Conservation (phyloP, 1,284 basidiomycete genomes). For the Cerrena zonata region DNA sequence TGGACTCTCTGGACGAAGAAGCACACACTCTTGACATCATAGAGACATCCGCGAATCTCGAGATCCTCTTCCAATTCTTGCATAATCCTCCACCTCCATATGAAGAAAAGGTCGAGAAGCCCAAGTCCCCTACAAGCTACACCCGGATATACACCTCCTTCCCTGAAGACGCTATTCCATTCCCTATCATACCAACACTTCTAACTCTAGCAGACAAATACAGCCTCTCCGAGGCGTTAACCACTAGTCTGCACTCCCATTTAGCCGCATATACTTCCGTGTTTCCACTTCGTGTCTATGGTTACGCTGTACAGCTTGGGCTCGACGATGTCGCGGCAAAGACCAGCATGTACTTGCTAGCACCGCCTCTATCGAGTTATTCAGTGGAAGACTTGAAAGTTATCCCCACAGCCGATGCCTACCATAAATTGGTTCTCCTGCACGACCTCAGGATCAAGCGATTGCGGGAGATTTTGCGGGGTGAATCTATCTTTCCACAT, state of each 20-base stretch:
- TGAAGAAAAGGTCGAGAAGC: slow-evolving; percentile 2
- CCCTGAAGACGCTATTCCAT: slow-evolving; percentile 39
- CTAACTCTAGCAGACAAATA: slow-evolving; percentile 61
- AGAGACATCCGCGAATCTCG: slow-evolving; percentile 42
- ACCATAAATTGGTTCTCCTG: slow-evolving; percentile 52
- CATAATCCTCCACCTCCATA: slow-evolving; percentile 38
- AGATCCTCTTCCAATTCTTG: slow-evolving; percentile 46
- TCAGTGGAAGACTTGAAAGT: slow-evolving; percentile 42
- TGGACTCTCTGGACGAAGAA: slow-evolving; percentile 16
- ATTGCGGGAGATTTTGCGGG: slow-evolving; percentile 43
- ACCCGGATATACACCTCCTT: background rate
- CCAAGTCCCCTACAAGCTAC: background rate
- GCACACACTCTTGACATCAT: slow-evolving; percentile 42
- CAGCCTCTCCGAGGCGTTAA: slow-evolving; percentile 39
- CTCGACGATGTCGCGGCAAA: slow-evolving; percentile 43
- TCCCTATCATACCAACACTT: slow-evolving; percentile 52
- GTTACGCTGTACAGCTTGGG: slow-evolving; percentile 39
- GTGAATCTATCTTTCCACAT: slow-evolving; percentile 61
- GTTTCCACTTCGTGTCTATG: slow-evolving; percentile 53
- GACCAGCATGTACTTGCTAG: slow-evolving; percentile 49
- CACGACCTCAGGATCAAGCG: slow-evolving; percentile 48
- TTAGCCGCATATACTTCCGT: slow-evolving; percentile 47
- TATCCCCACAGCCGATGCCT: slow-evolving; percentile 51
- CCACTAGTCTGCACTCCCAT: slow-evolving; percentile 41
- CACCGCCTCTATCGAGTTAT: slow-evolving; percentile 49